Evolutionary conservation across 192 early-diverging fungal genomes (phyloP), one percentile per base, ranked within the genome.

Genomic region (Dissophora ornata): DNA sequence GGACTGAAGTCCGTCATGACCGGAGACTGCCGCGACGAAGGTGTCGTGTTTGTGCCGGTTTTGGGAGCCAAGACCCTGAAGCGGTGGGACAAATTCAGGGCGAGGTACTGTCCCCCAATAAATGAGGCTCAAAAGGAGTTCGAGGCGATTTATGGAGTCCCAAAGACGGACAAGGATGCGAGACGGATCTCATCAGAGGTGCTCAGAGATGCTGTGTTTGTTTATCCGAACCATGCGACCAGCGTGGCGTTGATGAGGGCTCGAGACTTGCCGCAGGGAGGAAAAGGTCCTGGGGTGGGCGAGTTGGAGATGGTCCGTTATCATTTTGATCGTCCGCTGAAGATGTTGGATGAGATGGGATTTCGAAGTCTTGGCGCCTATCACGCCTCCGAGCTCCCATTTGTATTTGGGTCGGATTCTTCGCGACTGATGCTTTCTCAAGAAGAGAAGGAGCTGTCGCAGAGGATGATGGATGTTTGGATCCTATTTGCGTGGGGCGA

Each of bases 401-500:
- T 45, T 32, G 48, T 70, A 12, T 70, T 70, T 70, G 58, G 68
- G 2, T 70, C 68, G 12, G 68, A 70, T 22, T 32, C 57, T 2
- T 51, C 50, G 9, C 41, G 33, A 13, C 12, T 70, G 10, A 34
- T 48, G 11, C 28, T 34, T 1, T 44, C 59, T 18, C 1, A 22
- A 1, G 68, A 59, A 5, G 68, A 70, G 26, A 70, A 56, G 34
- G 24, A 10, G n/a, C 44, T 70, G 11, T 62, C 58, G 13, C 36
- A 60, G 7, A 33, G 52, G 22, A 56, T 70, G 58, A 70, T 70
- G 57, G 68, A 61, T 45, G 22, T 55, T 9, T 70, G 68, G 68
- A 56, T 70, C 21, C 12, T 70, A 29, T 70, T 70, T 48, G 68
- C 68, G 8, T 70, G 68, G 68, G 58, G 58, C 18, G 68, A 70